Evolutionary conservation across 306 rosid genomes (phyloP).

Genomic region (Alnus glutinosa): DNA sequence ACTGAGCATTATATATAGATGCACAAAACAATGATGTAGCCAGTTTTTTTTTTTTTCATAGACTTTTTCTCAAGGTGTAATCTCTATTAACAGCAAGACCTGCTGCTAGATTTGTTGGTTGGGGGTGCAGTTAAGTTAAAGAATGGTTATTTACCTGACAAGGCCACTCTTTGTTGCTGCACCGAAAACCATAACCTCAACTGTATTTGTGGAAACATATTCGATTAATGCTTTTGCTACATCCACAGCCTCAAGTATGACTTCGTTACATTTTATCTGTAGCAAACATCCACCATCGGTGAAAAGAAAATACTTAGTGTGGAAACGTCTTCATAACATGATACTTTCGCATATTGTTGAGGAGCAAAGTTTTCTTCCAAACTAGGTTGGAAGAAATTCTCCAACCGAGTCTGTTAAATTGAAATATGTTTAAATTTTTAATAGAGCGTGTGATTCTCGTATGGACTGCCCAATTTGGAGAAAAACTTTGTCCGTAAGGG

Average conservation of each 20-base stretch:
- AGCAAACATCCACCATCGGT: neutral
- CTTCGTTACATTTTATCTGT: conserved; percentile 77
- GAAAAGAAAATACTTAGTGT: neutral
- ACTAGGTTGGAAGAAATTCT: no score
- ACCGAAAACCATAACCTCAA: conserved; percentile 77
- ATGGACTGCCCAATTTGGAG: no score
- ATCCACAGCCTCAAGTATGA: conserved; percentile 63
- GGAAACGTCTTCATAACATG: no score
- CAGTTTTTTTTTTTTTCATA: neutral
- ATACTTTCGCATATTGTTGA: no score
- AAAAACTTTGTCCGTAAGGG: no score
- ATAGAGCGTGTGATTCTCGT: no score
- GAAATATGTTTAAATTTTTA: no score
- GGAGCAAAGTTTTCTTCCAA: no score
- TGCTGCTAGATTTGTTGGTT: neutral
- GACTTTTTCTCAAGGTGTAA: no score
- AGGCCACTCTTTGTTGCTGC: conserved; percentile 65
- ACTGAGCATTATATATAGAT: no score
- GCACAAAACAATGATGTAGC: neutral
- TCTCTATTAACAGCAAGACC: neutral
- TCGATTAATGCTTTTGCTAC: conserved; percentile 59
- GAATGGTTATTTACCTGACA: conserved; percentile 46
- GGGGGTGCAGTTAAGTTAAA: neutral
- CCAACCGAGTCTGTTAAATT: no score
- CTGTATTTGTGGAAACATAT: conserved; percentile 33